Base-by-base conservation (phyloP, 176 grass and related monocot genomes). In the Miscanthus lutarioriparius region DNA sequence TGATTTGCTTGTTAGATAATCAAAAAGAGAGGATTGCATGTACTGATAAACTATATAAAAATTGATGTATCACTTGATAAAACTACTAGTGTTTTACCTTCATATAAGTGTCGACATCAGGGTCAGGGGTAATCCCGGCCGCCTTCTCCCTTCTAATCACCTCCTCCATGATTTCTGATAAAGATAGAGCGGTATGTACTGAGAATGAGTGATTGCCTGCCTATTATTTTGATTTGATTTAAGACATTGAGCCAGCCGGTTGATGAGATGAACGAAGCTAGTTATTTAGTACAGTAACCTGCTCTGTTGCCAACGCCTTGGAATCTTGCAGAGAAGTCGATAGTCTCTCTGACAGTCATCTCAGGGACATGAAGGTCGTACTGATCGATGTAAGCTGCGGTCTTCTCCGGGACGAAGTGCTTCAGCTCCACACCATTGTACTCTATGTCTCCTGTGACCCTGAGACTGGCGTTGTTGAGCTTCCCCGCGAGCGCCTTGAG, bases 101-200 rank as follows among this genome's bases (percentile, higher is more conserved):
- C 94, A 97, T 97, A 36, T 92, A 94, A 12, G 88, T 91, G 80
- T 97, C 92, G 49, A 97, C 84, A 23, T 97, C 86, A 30, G 82
- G 85, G 32, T 97, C 88, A 33, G 89, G 87, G 45, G 32, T 68
- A 48, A 94, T 92, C 63, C 92, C 82, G 33, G 82, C 84, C 73
- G 86, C 83, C 82, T 97, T 91, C 81, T 97, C 95, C 88, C 86
- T 92, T 78, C 69, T 87, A 37, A 90, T 89, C 10, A 97, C 88
- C 78, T 97, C 90, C 87, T 89, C 91, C 81, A 94, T 77, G 84
- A 84, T 74, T 64, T 82, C 79, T 85, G 17, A 20, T 25, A 79
- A 20, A 53, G 17, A 53, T 61, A 15, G 20, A 53, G 67, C 17
- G 36, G 36, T 51, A 17, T 15, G 28, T 30, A 30, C 28, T 63